Percentiles rank a stretch among this genome's conserved stretches.
phyloP scores from a whole-genome alignment of 192 early-diverging fungal species.

The Thoreauomyces humboldtii region DNA sequence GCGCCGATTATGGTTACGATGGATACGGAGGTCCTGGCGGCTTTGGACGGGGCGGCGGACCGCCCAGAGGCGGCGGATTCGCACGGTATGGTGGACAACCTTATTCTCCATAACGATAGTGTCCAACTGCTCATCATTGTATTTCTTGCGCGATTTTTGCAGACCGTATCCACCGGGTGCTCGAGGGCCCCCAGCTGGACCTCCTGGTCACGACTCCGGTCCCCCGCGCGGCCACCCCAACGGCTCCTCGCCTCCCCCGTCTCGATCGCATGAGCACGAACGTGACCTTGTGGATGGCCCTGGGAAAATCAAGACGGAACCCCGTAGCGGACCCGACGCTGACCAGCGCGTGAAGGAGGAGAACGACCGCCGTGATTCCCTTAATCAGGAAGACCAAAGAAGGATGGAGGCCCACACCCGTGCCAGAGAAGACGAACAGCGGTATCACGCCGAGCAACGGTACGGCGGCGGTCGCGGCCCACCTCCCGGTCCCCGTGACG shows the following conservation, averaged over 20 bases:
- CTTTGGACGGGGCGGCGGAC: not conserved
- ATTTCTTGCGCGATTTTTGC: not conserved
- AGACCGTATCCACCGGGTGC: not conserved
- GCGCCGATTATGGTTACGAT: constrained; percentile 15
- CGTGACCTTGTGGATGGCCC: too few relatives aligned
- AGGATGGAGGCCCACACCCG: too few relatives aligned
- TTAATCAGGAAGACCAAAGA: not conserved
- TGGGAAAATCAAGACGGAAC: not conserved
- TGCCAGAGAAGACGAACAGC: too few relatives aligned
- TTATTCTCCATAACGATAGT: not conserved
- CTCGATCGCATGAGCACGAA: too few relatives aligned
- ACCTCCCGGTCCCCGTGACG: not conserved
- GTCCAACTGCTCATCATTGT: not conserved
- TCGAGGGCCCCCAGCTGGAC: not conserved
- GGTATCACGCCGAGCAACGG: too few relatives aligned
- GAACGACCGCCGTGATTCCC: not conserved
- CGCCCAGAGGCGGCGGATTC: not conserved
- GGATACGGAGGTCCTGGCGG: constrained; percentile 3
- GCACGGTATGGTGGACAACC: not conserved
- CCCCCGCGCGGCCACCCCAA: too few relatives aligned
- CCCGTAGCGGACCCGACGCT: not conserved
- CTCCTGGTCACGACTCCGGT: too few relatives aligned
- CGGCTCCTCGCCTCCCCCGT: too few relatives aligned
- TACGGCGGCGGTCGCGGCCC: not conserved
- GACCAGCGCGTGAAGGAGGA: not conserved